Evolutionary conservation across 306 rosid genomes (phyloP).

Genomic region (peach (Prunus persica)): DNA sequence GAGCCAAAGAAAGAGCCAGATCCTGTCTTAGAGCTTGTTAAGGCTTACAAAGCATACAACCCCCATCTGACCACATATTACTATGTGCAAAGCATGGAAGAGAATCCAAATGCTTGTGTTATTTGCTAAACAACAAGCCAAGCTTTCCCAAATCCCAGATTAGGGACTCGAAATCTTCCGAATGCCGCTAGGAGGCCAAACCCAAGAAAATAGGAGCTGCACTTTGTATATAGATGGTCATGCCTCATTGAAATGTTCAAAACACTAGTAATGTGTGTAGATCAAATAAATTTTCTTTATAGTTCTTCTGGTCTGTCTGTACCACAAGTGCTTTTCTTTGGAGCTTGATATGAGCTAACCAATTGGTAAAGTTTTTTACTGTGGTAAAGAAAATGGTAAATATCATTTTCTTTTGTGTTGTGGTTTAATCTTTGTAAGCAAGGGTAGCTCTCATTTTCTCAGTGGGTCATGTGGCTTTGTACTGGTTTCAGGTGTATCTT

Average conservation of each 20-base stretch:
- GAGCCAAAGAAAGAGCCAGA: conserved; percentile 53
- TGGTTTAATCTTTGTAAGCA: background rate
- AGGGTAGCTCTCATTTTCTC: conserved; percentile 8
- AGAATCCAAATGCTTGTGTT: conserved; percentile 87
- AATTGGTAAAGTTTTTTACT: background rate
- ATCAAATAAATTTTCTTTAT: conserved; percentile 28
- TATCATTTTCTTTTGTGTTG: background rate
- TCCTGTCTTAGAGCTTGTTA: conserved; percentile 59
- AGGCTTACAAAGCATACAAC: conserved; percentile 64
- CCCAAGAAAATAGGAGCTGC: conserved; percentile 25
- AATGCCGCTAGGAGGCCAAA: conserved; percentile 15
- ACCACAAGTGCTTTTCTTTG: background rate
- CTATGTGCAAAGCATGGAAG: conserved; percentile 83
- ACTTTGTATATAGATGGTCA: conserved; percentile 50
- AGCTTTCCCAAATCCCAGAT: background rate
- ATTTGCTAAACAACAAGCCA: conserved; percentile 42
- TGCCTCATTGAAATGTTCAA: conserved; percentile 30
- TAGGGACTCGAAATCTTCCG: conserved; percentile 20
- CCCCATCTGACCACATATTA: conserved; percentile 66
- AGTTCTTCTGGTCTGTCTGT: conserved; percentile 2
- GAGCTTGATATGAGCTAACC: background rate
- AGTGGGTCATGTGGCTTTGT: conserved; percentile 21
- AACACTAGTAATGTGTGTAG: conserved; percentile 36
- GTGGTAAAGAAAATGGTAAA: background rate
- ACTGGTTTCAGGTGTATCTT: conserved; percentile 13